These are phyloP conservation scores for Pseudogymnoascus sp. DNA, from an alignment of 2,329 filamentous ascomycete genomes.

Conservation along the genomic window DNA sequence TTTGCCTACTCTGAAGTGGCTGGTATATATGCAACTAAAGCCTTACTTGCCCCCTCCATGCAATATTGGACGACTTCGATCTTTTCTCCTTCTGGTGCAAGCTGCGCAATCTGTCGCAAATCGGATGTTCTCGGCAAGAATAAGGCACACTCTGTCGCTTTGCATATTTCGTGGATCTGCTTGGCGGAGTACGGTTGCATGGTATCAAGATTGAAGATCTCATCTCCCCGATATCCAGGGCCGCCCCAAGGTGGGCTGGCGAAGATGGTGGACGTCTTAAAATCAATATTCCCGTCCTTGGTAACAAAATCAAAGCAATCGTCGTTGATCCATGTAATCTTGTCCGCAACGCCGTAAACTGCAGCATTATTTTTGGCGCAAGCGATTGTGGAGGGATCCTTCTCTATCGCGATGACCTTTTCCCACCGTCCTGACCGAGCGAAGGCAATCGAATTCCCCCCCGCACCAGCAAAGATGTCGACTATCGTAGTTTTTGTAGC, in stretches of 20 bases:
- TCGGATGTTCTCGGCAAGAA: slow-evolving; percentile 84
- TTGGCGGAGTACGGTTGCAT: slow-evolving; percentile 82
- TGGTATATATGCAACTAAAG: slow-evolving; percentile 56
- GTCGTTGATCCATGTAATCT: slow-evolving; percentile 78
- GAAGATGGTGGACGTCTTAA: slow-evolving; percentile 43
- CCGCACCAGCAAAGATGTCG: slow-evolving; percentile 84
- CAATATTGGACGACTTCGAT: slow-evolving; percentile 83
- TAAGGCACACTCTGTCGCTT: slow-evolving; percentile 54
- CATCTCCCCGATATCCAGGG: slow-evolving; percentile 52
- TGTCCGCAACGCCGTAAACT: slow-evolving; percentile 69
- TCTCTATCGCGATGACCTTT: slow-evolving; percentile 81
- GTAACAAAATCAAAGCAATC: slow-evolving; percentile 62
- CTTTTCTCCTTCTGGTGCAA: slow-evolving; percentile 42
- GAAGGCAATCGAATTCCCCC: slow-evolving; percentile 93
- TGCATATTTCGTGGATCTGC: slow-evolving; percentile 55
- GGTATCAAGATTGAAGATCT: slow-evolving; percentile 71
- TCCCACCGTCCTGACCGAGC: slow-evolving; percentile 72
- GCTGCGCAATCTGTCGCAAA: slow-evolving; percentile 63
- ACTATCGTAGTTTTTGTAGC: slow-evolving; percentile 44
- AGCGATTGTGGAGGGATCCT: slow-evolving; percentile 66
- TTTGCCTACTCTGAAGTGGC: not conserved
- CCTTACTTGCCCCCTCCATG: slow-evolving; percentile 82
- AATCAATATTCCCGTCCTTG: slow-evolving; percentile 43
- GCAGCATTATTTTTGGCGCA: slow-evolving; percentile 90
- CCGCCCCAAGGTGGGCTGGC: slow-evolving; percentile 69